Evolutionary conservation across 2,329 filamentous ascomycete species (phyloP), one percentile per base, ranked within the genome.

Genomic region (Diaporthe citrichinensis): DNA sequence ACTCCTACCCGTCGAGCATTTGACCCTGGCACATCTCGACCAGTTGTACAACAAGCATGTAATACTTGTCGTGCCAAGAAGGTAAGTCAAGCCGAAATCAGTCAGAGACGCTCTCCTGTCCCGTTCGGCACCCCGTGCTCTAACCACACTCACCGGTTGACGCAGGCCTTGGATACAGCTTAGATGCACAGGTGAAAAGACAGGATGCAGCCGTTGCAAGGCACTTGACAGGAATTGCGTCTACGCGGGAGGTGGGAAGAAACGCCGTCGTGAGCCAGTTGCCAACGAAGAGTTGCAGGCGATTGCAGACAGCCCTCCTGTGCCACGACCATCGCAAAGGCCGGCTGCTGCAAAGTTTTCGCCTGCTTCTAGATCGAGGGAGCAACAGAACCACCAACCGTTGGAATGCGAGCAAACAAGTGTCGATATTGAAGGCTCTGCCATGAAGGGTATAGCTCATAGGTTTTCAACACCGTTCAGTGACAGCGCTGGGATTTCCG

Each of bases 41-140:
- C 75, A 7, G 49, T 74, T 20, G 72, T 74, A 31, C 75, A 74
- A 25, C 62, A 74, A 72, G 75, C 72, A 57, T 76, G 75, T 61
- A 74, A 76, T 34, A 76, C 51, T 68, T 74, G 75, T 44, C 75
- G 75, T 8, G 57, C 44, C 36, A 74, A 74, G 25, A 76, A 74
- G 62, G 72, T 74, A 31, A 76, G 71, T 71, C 36, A 14, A 36
- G 17, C 20, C 39, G 61, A n/a, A 44, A 23, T 9, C 28, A 28
- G 12, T 12, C 4, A n/a, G 14, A 17, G 0, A 25, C n/a, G 3
- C 14, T 5, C 25, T 46, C 4, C 15, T 17, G 7, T 49, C 31
- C 28, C 8, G 61, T 31, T 28, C 14, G 39, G 7, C 39, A 46
- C 5, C 25, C n/a, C 36, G 6, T 23, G 2, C 23, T 44, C 31